phyloP scores from a whole-genome alignment of 1,284 basidiomycete species.

The Lignosus rhinocerotis region DNA sequence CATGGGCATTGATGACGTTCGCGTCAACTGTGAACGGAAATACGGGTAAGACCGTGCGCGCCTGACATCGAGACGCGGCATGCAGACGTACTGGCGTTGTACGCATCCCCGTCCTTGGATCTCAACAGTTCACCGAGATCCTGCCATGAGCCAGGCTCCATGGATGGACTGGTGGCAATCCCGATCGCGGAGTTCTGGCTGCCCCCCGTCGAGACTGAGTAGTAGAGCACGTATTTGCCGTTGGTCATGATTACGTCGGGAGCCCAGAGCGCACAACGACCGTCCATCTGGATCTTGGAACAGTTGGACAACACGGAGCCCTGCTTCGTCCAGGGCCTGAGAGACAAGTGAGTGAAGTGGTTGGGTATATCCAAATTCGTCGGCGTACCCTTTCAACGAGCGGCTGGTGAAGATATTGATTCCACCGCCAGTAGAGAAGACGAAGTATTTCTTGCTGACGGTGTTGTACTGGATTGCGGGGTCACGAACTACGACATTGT shows the following conservation, averaged over 20 bases:
- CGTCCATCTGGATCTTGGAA: slow-evolving; percentile 6
- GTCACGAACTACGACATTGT: background rate
- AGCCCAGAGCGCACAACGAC: slow-evolving; percentile 9
- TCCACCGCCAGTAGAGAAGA: background rate
- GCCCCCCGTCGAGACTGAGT: slow-evolving; percentile 32
- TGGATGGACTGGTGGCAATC: slow-evolving; percentile 33
- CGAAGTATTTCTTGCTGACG: slow-evolving; percentile 6
- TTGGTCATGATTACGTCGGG: slow-evolving; percentile 17
- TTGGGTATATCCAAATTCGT: background rate
- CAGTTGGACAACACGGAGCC: slow-evolving; percentile 10
- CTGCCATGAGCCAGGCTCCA: slow-evolving; percentile 36
- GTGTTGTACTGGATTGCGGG: slow-evolving; percentile 4
- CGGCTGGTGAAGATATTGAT: slow-evolving; percentile 2
- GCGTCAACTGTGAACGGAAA: slow-evolving; percentile 11
- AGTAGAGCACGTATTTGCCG: slow-evolving; percentile 31
- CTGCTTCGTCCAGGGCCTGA: slow-evolving; percentile 13
- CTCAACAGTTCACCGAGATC: slow-evolving; percentile 34
- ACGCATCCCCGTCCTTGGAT: slow-evolving; percentile 28
- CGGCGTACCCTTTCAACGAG: slow-evolving; percentile 1
- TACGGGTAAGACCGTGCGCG: background rate
- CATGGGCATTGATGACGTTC: slow-evolving; percentile 13
- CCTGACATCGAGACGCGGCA: background rate
- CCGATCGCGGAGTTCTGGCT: slow-evolving; percentile 35
- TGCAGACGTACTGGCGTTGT: slow-evolving; percentile 29
- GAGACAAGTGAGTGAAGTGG: background rate